A percentile compares a stretch with the other conserved stretches of the same genome.
Conservation (phyloP, 192 early-diverging fungal species). For the Podila minutissima region DNA sequence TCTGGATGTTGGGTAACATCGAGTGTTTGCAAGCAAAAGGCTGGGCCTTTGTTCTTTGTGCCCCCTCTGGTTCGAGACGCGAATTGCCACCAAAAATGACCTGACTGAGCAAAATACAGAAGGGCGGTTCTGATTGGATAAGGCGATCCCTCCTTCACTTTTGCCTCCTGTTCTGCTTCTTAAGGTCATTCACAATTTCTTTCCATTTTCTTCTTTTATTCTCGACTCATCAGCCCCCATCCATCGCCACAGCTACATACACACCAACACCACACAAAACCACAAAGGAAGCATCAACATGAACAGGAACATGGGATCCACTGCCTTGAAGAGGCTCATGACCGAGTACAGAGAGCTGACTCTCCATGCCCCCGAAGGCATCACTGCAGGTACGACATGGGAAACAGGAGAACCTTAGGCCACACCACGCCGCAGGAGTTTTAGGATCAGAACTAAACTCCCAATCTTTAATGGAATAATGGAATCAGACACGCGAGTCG, state of each 20-base stretch:
- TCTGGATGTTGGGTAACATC: too few species aligned
- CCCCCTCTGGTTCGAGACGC: too few species aligned
- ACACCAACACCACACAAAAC: neutral
- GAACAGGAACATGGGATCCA: constrained; percentile 65
- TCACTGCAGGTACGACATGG: constrained; percentile 76
- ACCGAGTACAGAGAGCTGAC: constrained; percentile 95
- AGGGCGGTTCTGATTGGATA: too few species aligned
- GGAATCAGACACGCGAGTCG: neutral
- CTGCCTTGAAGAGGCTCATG: constrained; percentile 91
- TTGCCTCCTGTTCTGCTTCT: too few species aligned
- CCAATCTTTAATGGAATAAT: neutral
- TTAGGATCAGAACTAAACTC: too few species aligned
- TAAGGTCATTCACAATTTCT: too few species aligned
- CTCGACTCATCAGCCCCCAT: neutral
- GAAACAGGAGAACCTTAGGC: neutral
- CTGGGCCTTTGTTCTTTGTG: too few species aligned
- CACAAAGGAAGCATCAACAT: constrained; percentile 5
- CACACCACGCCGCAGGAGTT: too few species aligned
- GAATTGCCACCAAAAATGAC: too few species aligned
- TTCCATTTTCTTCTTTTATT: neutral
- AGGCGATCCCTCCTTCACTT: too few species aligned
- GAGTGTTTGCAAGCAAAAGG: too few species aligned
- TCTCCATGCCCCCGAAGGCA: constrained; percentile 91
- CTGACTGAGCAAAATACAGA: too few species aligned
- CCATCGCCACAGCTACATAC: neutral